Evolutionary conservation across 1,284 basidiomycete genomes (phyloP), one percentile per base, ranked within the genome.

Genomic region (Xerocomus cyaneibrunnescens): DNA sequence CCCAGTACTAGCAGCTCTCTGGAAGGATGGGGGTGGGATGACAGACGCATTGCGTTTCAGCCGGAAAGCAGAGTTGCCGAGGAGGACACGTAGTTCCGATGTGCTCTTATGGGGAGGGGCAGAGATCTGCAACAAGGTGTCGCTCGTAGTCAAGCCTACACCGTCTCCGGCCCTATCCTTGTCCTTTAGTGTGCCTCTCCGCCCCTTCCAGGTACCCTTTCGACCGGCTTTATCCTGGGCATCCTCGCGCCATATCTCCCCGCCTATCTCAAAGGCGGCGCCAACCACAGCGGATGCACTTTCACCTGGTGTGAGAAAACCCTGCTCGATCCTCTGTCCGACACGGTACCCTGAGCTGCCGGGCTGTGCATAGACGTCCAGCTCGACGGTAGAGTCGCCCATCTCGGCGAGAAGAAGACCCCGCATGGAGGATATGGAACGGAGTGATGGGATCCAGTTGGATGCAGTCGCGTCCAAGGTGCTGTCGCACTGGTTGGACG

Each of bases 51-150:
- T 79, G 34, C 76, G 67, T 62, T 79, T 83, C 40, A 87, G 67
- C 34, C 78, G 77, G 27, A 82, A 74, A 49, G 75, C 72, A 0
- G 78, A 71, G 60, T 83, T 79, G 16, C 86, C 87, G 8, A 89
- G 76, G 48, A 87, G 75, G 34, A 75, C 65, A 50, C 76, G 80
- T 35, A 87, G 74, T 59, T 87, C 83, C 16, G 74, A 75, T 3
- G 78, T 72, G 47, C 75, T 81, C 55, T 74, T 72, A 31, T 72
- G 69, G 17, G 79, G 74, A 9, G 76, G 69, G 19, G 70, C 74
- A 23, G 75, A 74, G 42, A 76, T 64, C 57, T 73, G 78, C 50
- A 83, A 68, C 45, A 85, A 67, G 19, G 81, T 84, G 17, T 78
- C 77, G 48, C 78, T 77, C 27, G 80, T 71, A 47, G 67, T 69